phyloP scores from a whole-genome alignment of 2,329 filamentous ascomycete species.

The Tothia fuscella region DNA sequence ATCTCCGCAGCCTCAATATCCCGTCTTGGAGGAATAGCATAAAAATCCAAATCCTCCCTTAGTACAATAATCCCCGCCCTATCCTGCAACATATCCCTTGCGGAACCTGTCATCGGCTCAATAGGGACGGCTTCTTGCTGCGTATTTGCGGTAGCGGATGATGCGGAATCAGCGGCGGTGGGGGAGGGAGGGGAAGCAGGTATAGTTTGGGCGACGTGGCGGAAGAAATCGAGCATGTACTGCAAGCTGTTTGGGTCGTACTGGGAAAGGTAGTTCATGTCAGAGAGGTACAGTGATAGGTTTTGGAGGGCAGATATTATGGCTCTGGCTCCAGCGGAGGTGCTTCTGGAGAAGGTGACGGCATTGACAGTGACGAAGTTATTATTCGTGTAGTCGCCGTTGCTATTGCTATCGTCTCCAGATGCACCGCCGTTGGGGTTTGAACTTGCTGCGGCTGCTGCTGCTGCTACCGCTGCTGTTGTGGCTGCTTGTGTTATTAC shows the following conservation, averaged over 20 bases:
- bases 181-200: conserved; percentile 59
- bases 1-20: conserved; percentile 83
- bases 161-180: conserved; percentile 22
- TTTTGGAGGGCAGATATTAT: conserved; percentile 24
- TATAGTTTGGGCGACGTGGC: conserved; percentile 91
- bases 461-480: not conserved
- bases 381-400: not conserved
- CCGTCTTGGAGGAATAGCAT: conserved; percentile 76
- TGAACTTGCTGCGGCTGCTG: not conserved
- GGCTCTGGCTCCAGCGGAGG: not conserved
- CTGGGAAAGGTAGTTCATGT: conserved; percentile 48
- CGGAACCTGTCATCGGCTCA: conserved; percentile 59
- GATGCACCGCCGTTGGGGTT: not conserved
- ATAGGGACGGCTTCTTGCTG: conserved; percentile 46
- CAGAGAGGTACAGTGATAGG: conserved; percentile 41
- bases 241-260: conserved; percentile 93
- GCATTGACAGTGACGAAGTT: conserved; percentile 1
- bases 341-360: not conserved
- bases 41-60: conserved; percentile 93
- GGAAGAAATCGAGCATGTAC: conserved; percentile 99
- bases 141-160: too few species aligned
- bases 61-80: conserved; percentile 94
- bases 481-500: conserved; percentile 6
- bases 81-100: conserved; percentile 69
- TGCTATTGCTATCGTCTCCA: not conserved